A percentile compares a stretch with the other conserved stretches of the same genome.
phyloP scores from a whole-genome alignment of 495 filamentous ascomycete genomes.

The Aspergillus coremiiformis region DNA sequence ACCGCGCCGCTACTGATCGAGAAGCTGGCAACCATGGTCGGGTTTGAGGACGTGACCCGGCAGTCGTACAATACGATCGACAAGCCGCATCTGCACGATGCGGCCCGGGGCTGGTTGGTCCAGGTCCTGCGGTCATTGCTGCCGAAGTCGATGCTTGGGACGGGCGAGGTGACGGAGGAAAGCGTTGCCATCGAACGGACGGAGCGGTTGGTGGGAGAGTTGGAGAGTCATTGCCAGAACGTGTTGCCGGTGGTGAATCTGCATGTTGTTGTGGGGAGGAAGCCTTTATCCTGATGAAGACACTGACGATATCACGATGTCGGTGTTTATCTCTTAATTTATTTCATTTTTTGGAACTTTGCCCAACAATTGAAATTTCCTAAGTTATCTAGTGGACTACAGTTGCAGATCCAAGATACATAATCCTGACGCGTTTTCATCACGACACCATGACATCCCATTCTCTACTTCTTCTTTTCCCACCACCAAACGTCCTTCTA shows the following conservation, averaged over 20 bases:
- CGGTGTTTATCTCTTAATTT: background rate
- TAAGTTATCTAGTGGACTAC: background rate
- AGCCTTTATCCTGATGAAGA: background rate
- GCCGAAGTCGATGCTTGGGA: conserved; percentile 11
- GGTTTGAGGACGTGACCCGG: conserved; percentile 8
- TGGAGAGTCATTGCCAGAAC: conserved; percentile 8
- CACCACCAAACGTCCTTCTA: too few species aligned
- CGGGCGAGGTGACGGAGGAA: conserved; percentile 11
- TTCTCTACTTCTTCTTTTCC: too few species aligned
- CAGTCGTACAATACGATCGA: conserved; percentile 10
- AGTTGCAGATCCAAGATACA: too few species aligned
- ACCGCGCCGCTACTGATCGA: conserved; percentile 12
- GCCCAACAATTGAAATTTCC: too few species aligned
- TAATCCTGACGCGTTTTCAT: background rate
- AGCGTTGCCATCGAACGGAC: conserved; percentile 10
- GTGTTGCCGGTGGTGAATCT: conserved; percentile 15
- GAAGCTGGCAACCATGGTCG: conserved; percentile 1
- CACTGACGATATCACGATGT: background rate
- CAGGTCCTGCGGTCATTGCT: conserved; percentile 13
- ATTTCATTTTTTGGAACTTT: background rate
- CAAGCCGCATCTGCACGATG: conserved; percentile 8
- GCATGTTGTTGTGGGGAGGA: conserved; percentile 17
- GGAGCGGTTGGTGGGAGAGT: conserved; percentile 16
- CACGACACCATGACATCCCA: background rate
- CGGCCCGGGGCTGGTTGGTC: conserved; percentile 13